Base-by-base conservation (phyloP, 2,329 filamentous ascomycete genomes). In the Diaporthe australafricana region DNA sequence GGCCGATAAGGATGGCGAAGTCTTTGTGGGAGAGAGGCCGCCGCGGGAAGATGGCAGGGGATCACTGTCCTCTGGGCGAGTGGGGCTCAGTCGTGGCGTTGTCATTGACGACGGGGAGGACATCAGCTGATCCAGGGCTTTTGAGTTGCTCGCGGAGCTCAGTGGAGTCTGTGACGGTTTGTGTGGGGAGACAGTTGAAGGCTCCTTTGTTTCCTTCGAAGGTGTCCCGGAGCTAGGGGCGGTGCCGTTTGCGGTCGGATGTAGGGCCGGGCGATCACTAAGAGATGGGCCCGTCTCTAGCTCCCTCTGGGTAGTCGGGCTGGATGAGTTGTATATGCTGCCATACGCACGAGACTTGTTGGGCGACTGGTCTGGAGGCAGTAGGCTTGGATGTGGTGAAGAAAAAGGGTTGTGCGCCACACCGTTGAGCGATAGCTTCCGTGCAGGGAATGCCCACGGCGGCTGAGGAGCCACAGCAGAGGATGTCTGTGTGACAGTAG, bases 1-100 rank as follows among this genome's bases (percentile, higher is more conserved):
- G 76, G 76, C 67, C 17, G 63, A 67, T 16, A 81, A 79, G 25
- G 83, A 81, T 30, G 87, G 85, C 20, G 87, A 88, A 68, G 86
- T 84, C 76, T 89, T 89, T 35, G 81, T 85, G 1, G 87, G 87
- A 16, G 87, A 89, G 32, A 87, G 75, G 3, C 87, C 87, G 20
- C 83, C 86, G 63, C 81, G 82, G 4, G 81, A 79, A 32, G 86
- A 84, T 71, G 83, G 80, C 67, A 84, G 82, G 25, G 84, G 82
- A 2, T 83, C 80, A 27, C 74, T 73, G 55, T 79, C 74, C 53
- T 80, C 79, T 32, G 75, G 77, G 62, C 76, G 77, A 30, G 74
- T 72, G 17, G 73, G 73, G 45, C 63, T 71, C 56, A 74, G 63
- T n/a, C 73, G 55, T 60, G 73, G 73, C 42, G 73, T 74, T 47